These are phyloP conservation scores for Cryptococcus sp. DNA, from an alignment of 1,284 basidiomycete genomes.

Conservation along the genomic window DNA sequence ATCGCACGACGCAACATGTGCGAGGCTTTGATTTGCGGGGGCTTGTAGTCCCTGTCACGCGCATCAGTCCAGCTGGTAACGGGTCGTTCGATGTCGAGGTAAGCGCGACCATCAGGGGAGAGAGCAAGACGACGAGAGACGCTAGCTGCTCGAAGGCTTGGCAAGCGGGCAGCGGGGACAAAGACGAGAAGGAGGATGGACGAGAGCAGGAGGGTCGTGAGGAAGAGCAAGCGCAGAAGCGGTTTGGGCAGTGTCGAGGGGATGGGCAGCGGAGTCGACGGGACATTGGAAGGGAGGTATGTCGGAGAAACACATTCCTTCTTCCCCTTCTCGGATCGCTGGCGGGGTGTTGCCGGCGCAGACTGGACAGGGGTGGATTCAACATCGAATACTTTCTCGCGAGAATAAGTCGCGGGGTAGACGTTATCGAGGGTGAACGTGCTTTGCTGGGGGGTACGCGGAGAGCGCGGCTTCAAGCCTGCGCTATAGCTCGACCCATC, in stretches of 20 bases:
- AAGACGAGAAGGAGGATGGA: constrained; percentile 29
- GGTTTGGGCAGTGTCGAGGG: constrained; percentile 37
- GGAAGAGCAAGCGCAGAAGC: constrained; percentile 35
- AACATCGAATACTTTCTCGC: constrained; percentile 4
- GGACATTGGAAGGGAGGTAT: constrained; percentile 24
- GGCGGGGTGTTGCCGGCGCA: constrained; percentile 18
- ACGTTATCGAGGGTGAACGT: constrained; percentile 29
- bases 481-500: constrained; percentile 7
- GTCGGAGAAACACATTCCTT: constrained; percentile 6
- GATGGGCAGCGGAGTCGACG: constrained; percentile 19
- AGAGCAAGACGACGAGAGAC: constrained; percentile 29
- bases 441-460: constrained; percentile 29
- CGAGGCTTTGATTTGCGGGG: constrained; percentile 27
- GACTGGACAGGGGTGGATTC: constrained; percentile 9
- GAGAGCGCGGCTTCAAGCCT: constrained; percentile 29
- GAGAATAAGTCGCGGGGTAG: constrained; percentile 19
- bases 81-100: constrained; percentile 18
- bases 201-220: constrained; percentile 27
- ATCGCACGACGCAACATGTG: constrained; percentile 22
- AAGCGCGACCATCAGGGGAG: constrained; percentile 25
- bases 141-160: constrained; percentile 25
- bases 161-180: constrained; percentile 26
- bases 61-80: constrained; percentile 22
- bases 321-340: constrained; percentile 9
- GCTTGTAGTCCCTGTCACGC: constrained; percentile 30